Evolutionary conservation across 2,329 filamentous ascomycete genomes (phyloP).

Genomic region (Aspergillus spinulosporus): DNA sequence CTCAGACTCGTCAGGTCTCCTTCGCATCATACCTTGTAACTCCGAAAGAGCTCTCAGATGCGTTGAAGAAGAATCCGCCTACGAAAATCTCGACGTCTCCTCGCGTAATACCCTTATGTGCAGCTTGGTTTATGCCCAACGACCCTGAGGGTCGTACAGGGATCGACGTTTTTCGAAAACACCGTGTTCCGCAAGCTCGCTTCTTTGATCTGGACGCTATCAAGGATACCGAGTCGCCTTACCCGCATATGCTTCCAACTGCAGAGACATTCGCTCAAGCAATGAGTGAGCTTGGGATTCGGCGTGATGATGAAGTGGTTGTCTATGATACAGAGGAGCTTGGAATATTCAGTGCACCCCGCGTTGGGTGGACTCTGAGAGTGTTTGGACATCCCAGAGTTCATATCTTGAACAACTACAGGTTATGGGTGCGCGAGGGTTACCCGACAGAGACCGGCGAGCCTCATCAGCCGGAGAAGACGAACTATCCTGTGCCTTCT

Average conservation of each 20-base stretch:
- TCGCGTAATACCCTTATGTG: slow-evolving; percentile 84
- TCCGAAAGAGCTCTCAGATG: slow-evolving; percentile 76
- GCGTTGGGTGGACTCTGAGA: slow-evolving; percentile 89
- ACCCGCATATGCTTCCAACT: slow-evolving; percentile 93
- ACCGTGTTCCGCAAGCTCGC: slow-evolving; percentile 81
- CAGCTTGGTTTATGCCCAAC: slow-evolving; percentile 95
- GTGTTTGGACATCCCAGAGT: slow-evolving; percentile 88
- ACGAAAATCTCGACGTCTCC: slow-evolving; percentile 78
- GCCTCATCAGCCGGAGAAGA: slow-evolving; percentile 39
- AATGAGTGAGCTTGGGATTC: slow-evolving; percentile 86
- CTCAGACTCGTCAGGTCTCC: slow-evolving; percentile 48
- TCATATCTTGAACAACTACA: slow-evolving; percentile 93
- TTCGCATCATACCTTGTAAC: slow-evolving; percentile 85
- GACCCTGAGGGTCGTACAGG: slow-evolving; percentile 73
- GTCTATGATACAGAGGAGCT: slow-evolving; percentile 91
- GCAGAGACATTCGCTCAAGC: slow-evolving; percentile 78
- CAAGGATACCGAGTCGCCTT: slow-evolving; percentile 82
- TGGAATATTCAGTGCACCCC: slow-evolving; percentile 90
- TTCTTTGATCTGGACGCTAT: slow-evolving; percentile 97
- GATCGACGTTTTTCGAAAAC: slow-evolving; percentile 74
- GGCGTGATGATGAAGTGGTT: slow-evolving; percentile 82
- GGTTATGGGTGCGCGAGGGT: slow-evolving; percentile 83
- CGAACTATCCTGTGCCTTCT: slow-evolving; percentile 53
- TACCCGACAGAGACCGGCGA: slow-evolving; percentile 76
- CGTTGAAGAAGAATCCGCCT: slow-evolving; percentile 77